A percentile compares a stretch with the other conserved stretches of the same genome.
phyloP scores from a whole-genome alignment of 352 stramenopile genomes.

The Pythium sp. region DNA sequence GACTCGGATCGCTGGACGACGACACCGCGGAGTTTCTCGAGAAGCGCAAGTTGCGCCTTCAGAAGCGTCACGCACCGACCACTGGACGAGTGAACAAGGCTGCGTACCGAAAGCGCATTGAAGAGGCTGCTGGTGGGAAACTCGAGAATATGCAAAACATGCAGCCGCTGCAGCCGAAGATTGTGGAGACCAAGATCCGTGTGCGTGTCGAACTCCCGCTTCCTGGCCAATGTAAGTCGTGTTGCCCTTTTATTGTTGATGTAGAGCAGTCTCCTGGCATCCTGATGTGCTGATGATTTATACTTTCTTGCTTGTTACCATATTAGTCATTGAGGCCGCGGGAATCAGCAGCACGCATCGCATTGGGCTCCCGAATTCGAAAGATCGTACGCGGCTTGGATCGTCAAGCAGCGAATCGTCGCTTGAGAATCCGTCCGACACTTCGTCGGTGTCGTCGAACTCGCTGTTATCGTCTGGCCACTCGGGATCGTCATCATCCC shows the following conservation, averaged over 20 bases:
- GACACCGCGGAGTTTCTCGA: constrained; percentile 69
- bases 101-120: constrained; percentile 68
- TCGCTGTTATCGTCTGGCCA: constrained; percentile 52
- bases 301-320: not conserved
- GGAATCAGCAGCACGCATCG: constrained; percentile 19
- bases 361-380: constrained; percentile 19
- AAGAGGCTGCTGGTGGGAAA: constrained; percentile 74
- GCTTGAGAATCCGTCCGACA: constrained; percentile 45
- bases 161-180: constrained; percentile 56
- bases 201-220: constrained; percentile 70
- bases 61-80: constrained; percentile 62
- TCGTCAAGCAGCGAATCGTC: constrained; percentile 43
- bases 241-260: not conserved
- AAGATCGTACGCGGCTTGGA: constrained; percentile 23
- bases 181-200: constrained; percentile 61
- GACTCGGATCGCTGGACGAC: constrained; percentile 67
- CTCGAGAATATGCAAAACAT: constrained; percentile 79
- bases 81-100: constrained; percentile 74
- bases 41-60: constrained; percentile 70
- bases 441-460: constrained; percentile 33
- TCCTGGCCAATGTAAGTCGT: constrained; percentile 70
- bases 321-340: constrained; percentile 51
- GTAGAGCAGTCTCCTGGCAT: constrained; percentile 7
- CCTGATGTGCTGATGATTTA: constrained; percentile 2
- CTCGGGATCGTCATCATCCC: constrained; percentile 26